Conservation (phyloP, 345 rosid species). For the Acer negundo region DNA sequence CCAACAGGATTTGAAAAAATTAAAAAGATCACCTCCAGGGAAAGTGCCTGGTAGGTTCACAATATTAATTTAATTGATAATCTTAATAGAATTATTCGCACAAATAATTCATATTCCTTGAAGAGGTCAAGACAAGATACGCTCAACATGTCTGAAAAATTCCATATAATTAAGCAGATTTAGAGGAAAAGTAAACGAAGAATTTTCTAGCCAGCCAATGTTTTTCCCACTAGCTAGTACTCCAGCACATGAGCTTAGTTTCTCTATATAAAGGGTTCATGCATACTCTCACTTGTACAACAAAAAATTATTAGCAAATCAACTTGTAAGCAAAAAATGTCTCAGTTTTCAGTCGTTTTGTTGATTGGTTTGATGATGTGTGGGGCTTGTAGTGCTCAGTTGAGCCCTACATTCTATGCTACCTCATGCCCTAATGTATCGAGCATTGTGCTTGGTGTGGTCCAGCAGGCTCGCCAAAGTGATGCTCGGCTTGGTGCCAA, state of each 20-base stretch:
- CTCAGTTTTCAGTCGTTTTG: slow-evolving; percentile 5
- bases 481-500: slow-evolving; percentile 28
- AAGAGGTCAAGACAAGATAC: neutral
- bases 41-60: neutral
- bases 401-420: slow-evolving; percentile 28
- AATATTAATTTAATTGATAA: no score
- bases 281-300: neutral
- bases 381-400: slow-evolving; percentile 24
- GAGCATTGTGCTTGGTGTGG: slow-evolving; percentile 15
- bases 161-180: neutral
- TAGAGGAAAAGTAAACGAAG: neutral
- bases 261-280: neutral
- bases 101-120: no score
- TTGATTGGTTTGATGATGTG: neutral
- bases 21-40: neutral
- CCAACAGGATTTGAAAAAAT: neutral
- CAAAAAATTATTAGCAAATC: neutral
- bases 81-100: neutral
- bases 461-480: slow-evolving; percentile 2
- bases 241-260: neutral
- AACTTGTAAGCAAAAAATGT: slow-evolving; percentile 1
- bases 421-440: slow-evolving; percentile 28
- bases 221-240: neutral
- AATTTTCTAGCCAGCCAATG: neutral
- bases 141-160: neutral